Evolutionary conservation across 2,329 filamentous ascomycete genomes (phyloP).

Genomic region (Trichophyton simii): DNA sequence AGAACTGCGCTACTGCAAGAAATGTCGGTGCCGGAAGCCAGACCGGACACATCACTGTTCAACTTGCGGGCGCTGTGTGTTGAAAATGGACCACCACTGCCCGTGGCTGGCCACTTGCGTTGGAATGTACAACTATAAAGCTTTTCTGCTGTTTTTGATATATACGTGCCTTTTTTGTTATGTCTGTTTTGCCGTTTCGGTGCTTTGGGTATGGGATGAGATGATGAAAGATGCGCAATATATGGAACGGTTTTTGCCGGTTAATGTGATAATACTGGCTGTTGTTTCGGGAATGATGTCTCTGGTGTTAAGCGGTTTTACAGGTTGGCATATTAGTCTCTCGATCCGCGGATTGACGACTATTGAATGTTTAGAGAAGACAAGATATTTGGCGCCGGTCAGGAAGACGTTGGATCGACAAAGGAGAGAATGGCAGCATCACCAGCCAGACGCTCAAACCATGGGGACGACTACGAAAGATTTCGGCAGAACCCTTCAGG

Average conservation of each 20-base stretch:
- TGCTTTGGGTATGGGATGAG: slow-evolving; percentile 74
- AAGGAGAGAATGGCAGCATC: slow-evolving; percentile 36
- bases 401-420: slow-evolving; percentile 57
- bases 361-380: slow-evolving; percentile 93
- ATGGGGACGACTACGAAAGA: slow-evolving; percentile 22
- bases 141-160: slow-evolving; percentile 81
- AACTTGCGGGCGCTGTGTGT: slow-evolving; percentile 80
- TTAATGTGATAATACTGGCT: slow-evolving; percentile 80
- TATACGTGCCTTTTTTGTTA: slow-evolving; percentile 83
- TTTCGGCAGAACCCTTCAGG: slow-evolving; percentile 38
- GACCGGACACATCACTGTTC: slow-evolving; percentile 96
- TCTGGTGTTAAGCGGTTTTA: slow-evolving; percentile 78
- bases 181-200: slow-evolving; percentile 63
- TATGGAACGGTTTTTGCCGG: slow-evolving; percentile 64
- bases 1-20: slow-evolving; percentile 84
- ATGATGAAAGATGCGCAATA: slow-evolving; percentile 58
- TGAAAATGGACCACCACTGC: slow-evolving; percentile 99
- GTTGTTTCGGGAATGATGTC: slow-evolving; percentile 86
- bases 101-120: slow-evolving; percentile 96
- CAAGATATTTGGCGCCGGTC: slow-evolving; percentile 74
- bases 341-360: slow-evolving; percentile 74
- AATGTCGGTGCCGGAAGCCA: slow-evolving; percentile 87
- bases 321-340: slow-evolving; percentile 78
- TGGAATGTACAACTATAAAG: slow-evolving; percentile 87
- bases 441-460: slow-evolving; percentile 6